Evolutionary conservation across 495 filamentous ascomycete genomes (phyloP), one percentile per base, ranked within the genome.

Genomic region (Penicillium simplicissimum): DNA sequence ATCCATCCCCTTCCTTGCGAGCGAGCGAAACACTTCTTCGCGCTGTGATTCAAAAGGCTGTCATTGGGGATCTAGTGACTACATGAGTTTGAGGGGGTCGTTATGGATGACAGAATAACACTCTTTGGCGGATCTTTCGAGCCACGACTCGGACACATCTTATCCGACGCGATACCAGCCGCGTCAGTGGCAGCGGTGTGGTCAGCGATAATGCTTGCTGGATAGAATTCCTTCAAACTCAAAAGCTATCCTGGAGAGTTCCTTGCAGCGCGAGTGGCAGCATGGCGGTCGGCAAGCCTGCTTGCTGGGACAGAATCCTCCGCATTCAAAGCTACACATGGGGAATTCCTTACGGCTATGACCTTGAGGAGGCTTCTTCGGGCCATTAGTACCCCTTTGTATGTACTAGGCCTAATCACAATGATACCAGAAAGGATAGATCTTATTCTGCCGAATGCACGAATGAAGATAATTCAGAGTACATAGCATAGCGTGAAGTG

Each of bases 11-110:
- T 35, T 42, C 60, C 42, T 52, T 72, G 14, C 62, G 54, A 10
- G 74, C 74, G 2, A 68, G 70, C 58, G 71, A 73, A 36, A 59
- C 49, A 1, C 52, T 79, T 34, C 64, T 79, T n/a, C 64, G 34
- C 7, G 58, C 67, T 14, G 66, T 75, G 13, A 59, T 77, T 19
- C 61, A 57, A n/a, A 74, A 63, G 36, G 71, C 71, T 42, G 57
- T 59, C 43, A 56, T 63, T 56, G 67, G 60, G 13, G 70, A 75
- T 28, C 58, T 70, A 38, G 31, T 58, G 14, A 35, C 57, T 14
- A 70, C 67, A 38, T 76, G 68, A 71, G 38, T 35, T n/a, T 53
- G 17, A 6, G 11, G 13, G 31, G 1, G 6, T 14, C 10, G 47
- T 33, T 43, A 3, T 55, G 52, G 0, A 28, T 28, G 35, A 40